These are phyloP conservation scores for Biancaea sappan DNA, from an alignment of 306 rosid genomes.

Conservation along the genomic window DNA sequence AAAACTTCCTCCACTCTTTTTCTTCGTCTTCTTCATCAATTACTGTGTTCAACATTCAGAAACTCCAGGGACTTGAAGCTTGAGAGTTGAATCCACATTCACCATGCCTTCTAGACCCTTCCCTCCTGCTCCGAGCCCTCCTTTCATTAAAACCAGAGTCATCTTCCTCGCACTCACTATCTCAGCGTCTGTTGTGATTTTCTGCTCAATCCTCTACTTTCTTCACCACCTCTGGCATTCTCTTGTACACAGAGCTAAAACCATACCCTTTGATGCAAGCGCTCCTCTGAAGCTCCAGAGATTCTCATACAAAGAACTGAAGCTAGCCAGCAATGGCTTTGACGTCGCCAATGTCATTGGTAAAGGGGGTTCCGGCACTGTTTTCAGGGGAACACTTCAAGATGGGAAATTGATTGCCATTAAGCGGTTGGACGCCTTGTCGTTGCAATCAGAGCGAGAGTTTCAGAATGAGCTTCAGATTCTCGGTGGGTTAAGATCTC, in stretches of 20 bases:
- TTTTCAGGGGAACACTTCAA: conserved; percentile 70
- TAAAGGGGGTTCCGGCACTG: conserved; percentile 98
- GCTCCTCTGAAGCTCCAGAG: conserved; percentile 88
- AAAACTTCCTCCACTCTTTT: conserved; percentile 24
- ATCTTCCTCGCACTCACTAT: conserved; percentile 82
- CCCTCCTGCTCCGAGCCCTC: conserved; percentile 46
- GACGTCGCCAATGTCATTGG: conserved; percentile 72
- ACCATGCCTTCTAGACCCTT: conserved; percentile 87
- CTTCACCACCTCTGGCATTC: conserved; percentile 83
- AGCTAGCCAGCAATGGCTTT: conserved; percentile 70
- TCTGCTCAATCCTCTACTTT: conserved; percentile 77
- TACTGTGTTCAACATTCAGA: conserved; percentile 36
- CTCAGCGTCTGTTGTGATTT: conserved; percentile 79
- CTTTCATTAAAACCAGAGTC: conserved; percentile 66
- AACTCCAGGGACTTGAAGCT: conserved; percentile 7
- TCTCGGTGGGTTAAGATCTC: conserved; percentile 93
- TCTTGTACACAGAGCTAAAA: conserved; percentile 70
- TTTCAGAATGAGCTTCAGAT: conserved; percentile 96
- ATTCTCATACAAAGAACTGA: conserved; percentile 81
- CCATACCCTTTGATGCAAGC: conserved; percentile 87
- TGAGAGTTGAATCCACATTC: conserved; percentile 30
- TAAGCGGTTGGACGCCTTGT: conserved; percentile 69
- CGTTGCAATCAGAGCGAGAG: conserved; percentile 83
- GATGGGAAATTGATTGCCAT: conserved; percentile 86
- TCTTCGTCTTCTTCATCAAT: conserved; percentile 38